A percentile compares a stretch with the other conserved stretches of the same genome.
These are phyloP conservation scores for Hymenoscyphus scutula DNA, from an alignment of 2,329 filamentous ascomycete genomes.

Conservation along the genomic window DNA sequence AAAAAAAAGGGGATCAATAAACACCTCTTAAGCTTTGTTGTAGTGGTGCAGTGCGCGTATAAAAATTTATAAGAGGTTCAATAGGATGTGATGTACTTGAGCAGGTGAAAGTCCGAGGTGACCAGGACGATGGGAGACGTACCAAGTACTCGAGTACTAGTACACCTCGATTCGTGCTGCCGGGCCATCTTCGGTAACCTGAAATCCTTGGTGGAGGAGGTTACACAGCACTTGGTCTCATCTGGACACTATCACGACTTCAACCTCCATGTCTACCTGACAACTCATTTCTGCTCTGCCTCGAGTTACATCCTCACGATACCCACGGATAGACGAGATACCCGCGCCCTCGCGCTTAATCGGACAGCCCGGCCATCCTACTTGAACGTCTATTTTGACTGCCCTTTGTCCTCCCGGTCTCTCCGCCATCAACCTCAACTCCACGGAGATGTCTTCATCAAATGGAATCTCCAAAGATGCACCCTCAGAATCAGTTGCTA, in stretches of 20 bases:
- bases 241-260: neutral
- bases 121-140: no score
- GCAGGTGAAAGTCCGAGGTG: neutral
- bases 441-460: neutral
- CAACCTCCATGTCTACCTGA: neutral
- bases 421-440: neutral
- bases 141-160: no score
- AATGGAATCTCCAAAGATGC: conserved; percentile 1
- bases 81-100: neutral
- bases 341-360: neutral
- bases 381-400: neutral
- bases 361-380: neutral
- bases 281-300: neutral
- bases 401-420: neutral
- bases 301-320: neutral
- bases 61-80: no score
- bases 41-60: neutral
- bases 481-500: neutral
- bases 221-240: neutral
- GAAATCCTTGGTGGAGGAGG: neutral
- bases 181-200: neutral
- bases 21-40: neutral
- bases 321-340: neutral
- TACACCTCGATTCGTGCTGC: neutral
- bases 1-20: neutral